These are phyloP conservation scores for Carpinus viminea DNA, from an alignment of 306 rosid species.

Conservation along the genomic window DNA sequence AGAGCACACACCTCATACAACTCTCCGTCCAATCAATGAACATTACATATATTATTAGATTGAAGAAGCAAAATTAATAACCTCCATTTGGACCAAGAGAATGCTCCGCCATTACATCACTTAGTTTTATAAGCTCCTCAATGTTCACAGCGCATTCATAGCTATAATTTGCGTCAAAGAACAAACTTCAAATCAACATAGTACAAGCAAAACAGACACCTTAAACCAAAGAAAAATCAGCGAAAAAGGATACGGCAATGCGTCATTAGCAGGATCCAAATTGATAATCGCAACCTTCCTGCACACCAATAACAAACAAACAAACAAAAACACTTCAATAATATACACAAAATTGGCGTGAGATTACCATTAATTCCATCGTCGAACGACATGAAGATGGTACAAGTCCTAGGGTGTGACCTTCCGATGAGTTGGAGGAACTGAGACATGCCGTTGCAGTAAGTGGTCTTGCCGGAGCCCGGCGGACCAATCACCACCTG, in stretches of 20 bases:
- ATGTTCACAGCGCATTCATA: conserved; percentile 83
- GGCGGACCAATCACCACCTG: conserved; percentile 97
- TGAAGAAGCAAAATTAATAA: neutral
- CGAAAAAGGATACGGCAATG: conserved; percentile 77
- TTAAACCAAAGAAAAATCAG: neutral
- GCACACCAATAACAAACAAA: conserved; percentile 29
- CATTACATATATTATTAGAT: neutral
- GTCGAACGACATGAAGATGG: neutral
- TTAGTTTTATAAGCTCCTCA: conserved; percentile 77
- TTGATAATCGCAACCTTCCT: conserved; percentile 93
- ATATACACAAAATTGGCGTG: neutral
- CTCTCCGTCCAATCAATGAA: neutral
- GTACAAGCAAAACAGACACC: conserved; percentile 12
- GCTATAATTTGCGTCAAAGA: conserved; percentile 37
- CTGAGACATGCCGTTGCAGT: conserved; percentile 98
- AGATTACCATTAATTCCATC: neutral
- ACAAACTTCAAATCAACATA: conserved; percentile 31
- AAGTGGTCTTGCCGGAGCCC: conserved; percentile 99
- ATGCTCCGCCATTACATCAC: conserved; percentile 84
- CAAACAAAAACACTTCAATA: neutral
- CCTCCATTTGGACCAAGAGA: conserved; percentile 97
- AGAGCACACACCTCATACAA: neutral
- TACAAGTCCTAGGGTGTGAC: conserved; percentile 25
- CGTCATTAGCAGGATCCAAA: conserved; percentile 93
- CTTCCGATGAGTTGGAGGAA: conserved; percentile 88